Evolutionary conservation across 345 rosid genomes (phyloP), one percentile per base, ranked within the genome.

Genomic region (Corymbia maculata): DNA sequence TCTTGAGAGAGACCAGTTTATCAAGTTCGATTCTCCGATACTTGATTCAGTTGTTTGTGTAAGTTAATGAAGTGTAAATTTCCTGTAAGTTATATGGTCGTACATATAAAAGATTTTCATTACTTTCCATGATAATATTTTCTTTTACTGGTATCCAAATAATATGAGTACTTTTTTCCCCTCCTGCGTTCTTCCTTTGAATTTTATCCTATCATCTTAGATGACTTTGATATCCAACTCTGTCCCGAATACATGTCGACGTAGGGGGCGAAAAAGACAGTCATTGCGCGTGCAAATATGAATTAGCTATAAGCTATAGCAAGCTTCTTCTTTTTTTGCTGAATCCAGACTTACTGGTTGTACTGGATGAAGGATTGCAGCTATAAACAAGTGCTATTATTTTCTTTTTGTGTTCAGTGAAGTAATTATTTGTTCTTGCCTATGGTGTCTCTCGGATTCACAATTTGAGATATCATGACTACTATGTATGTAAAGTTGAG

Each of bases 11-110:
- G 21, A 30, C 59, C 53, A 28, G 36, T 85, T 9, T 51, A 50
- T 85, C 61, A n/a, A 85, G 26, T 80, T 80, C 50, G 28, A 80
- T 42, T 80, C 50, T 42, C n/a, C n/a, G 12, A 59, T 59, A 75
- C 36, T 47, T 80, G 85, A 28, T 88, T 86, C 68, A 36, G 89
- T 80, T 36, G 70, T 57, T 79, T 88, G 88, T 53, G 89, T 88
- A 88, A 88, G 49, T 53, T 88, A 75, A 88, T 79, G 79, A 88
- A 79, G 84, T 68, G 88, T 87, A 87, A 87, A 87, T 88, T 59
- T 88, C 89, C 59, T 80, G 86, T 79, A 88, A 79, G 26, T 88
- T 82, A 87, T 49, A 75, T 75, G 84, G 49, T 19, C 84, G 84
- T 75, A 75, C 84, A 75, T 75, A 75, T 75, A 75, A 36, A 75